Percentiles rank a stretch among this genome's conserved stretches.
phyloP scores from a whole-genome alignment of 345 rosid species.

The Nasturtium officinale region DNA sequence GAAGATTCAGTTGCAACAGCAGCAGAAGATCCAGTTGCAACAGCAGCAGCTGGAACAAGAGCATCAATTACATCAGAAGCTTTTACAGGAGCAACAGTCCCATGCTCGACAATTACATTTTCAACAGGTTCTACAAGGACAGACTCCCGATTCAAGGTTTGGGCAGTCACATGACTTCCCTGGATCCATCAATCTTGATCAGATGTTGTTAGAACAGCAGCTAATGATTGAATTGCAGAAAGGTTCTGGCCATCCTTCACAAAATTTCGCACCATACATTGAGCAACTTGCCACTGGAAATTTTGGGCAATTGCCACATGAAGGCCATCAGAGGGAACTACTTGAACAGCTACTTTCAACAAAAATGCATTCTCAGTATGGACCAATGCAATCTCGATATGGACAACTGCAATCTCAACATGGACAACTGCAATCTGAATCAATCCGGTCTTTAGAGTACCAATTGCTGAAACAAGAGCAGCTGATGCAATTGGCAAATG shows the following conservation, averaged over 20 bases:
- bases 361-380: too few species aligned
- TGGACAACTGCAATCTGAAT: constrained; percentile 38
- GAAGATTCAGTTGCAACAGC: constrained; percentile 42
- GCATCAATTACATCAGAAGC: constrained; percentile 46
- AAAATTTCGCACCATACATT: constrained; percentile 55
- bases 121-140: constrained; percentile 66
- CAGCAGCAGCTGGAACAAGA: constrained; percentile 45
- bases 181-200: constrained; percentile 30
- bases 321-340: constrained; percentile 62
- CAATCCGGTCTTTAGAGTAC: constrained; percentile 54
- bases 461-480: constrained; percentile 69
- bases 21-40: constrained; percentile 38
- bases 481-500: constrained; percentile 52
- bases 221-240: constrained; percentile 39
- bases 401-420: constrained; percentile 50
- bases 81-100: constrained; percentile 48
- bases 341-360: constrained; percentile 54
- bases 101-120: constrained; percentile 67
- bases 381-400: constrained; percentile 40
- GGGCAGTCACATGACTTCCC: constrained; percentile 49
- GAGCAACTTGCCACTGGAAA: constrained; percentile 60
- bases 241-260: constrained; percentile 50
- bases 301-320: constrained; percentile 55
- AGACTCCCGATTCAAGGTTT: constrained; percentile 59
- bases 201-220: constrained; percentile 43